Conservation (phyloP, 2,329 filamentous ascomycete genomes). For the Penicillium sclerotiorum region DNA sequence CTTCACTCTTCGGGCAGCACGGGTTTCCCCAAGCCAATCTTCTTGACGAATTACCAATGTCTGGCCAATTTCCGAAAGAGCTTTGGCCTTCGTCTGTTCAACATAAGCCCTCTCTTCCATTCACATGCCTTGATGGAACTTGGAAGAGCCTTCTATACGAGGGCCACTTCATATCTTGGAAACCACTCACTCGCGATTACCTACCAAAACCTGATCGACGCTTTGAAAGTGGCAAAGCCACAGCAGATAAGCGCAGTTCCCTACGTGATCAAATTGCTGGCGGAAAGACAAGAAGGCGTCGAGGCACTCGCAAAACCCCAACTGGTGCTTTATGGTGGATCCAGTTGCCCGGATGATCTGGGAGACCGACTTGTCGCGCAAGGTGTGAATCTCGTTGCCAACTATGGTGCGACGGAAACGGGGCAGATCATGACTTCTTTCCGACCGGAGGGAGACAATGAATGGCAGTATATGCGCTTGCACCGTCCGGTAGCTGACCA, state of each 20-base stretch:
- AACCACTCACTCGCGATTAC: conserved; percentile 61
- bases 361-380: conserved; percentile 56
- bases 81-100: conserved; percentile 52
- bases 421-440: conserved; percentile 65
- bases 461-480: conserved; percentile 62
- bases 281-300: conserved; percentile 59
- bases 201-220: conserved; percentile 46
- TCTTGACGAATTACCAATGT: conserved; percentile 55
- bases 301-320: conserved; percentile 49
- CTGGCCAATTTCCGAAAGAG: conserved; percentile 52
- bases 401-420: conserved; percentile 56
- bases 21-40: conserved; percentile 65
- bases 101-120: conserved; percentile 61
- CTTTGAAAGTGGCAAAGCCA: conserved; percentile 23
- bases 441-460: conserved; percentile 54
- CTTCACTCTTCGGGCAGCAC: conserved; percentile 59
- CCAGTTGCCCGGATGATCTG: conserved; percentile 61
- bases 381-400: conserved; percentile 54
- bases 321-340: conserved; percentile 60
- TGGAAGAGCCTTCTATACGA: conserved; percentile 55
- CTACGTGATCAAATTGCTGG: conserved; percentile 64
- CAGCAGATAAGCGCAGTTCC: conserved; percentile 60
- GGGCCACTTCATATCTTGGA: conserved; percentile 55
- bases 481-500: conserved; percentile 44
- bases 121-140: conserved; percentile 59